Conservation (phyloP, 768 basidiomycete genomes). For the Phylloporus arenicola region DNA sequence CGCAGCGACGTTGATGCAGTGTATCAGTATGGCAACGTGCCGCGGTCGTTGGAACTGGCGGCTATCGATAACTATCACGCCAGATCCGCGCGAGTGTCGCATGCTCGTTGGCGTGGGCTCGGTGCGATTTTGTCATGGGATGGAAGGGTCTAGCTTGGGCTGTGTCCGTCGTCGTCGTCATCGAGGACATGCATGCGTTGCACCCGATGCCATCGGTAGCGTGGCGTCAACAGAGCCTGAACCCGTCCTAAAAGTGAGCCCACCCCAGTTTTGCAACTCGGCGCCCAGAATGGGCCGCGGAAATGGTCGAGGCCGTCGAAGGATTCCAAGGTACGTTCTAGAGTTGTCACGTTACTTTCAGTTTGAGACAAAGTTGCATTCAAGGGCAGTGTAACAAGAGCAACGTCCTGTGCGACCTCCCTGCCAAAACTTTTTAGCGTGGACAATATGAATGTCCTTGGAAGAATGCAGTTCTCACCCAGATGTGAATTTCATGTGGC, state of each 20-base stretch:
- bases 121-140: background rate
- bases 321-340: background rate
- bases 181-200: background rate
- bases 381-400: background rate
- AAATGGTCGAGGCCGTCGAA: background rate
- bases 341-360: background rate
- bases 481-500: conserved; percentile 5
- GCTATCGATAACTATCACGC: background rate
- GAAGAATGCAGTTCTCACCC: conserved; percentile 2
- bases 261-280: background rate
- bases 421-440: background rate
- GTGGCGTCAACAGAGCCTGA: background rate
- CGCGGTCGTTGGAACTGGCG: background rate
- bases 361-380: background rate
- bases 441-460: background rate
- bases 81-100: background rate
- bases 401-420: background rate
- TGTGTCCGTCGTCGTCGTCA: background rate
- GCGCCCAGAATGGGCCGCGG: background rate
- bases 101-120: background rate
- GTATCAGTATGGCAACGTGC: background rate
- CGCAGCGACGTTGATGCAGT: background rate
- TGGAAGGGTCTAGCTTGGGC: background rate
- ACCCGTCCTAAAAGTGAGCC: background rate
- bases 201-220: background rate